Conservation (phyloP, 2,329 filamentous ascomycete species). For the Hypoxylon sp. region DNA sequence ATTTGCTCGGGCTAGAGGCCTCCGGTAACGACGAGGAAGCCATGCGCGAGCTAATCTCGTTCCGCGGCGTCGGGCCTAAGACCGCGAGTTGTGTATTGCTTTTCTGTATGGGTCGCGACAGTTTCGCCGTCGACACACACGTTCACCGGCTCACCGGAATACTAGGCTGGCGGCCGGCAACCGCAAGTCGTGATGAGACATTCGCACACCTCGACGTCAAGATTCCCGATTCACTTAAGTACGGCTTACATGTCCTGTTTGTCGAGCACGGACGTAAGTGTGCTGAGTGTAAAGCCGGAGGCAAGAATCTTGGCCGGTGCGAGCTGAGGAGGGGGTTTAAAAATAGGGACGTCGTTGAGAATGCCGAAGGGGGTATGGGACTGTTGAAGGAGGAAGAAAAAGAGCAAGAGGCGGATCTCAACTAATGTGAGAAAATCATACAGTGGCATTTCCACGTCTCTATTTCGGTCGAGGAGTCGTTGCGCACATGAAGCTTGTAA, state of each 20-base stretch:
- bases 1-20: slow-evolving; percentile 62
- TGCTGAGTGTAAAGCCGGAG: slow-evolving; percentile 62
- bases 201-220: slow-evolving; percentile 66
- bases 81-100: slow-evolving; percentile 68
- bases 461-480: no score
- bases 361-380: slow-evolving; percentile 28
- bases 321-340: slow-evolving; percentile 60
- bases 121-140: slow-evolving; percentile 69
- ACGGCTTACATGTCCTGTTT: slow-evolving; percentile 65
- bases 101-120: slow-evolving; percentile 64
- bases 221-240: slow-evolving; percentile 66
- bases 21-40: slow-evolving; percentile 60
- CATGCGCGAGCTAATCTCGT: slow-evolving; percentile 66
- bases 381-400: slow-evolving; percentile 27
- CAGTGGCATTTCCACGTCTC: background rate
- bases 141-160: slow-evolving; percentile 65
- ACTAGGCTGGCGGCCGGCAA: slow-evolving; percentile 64
- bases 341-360: slow-evolving; percentile 45
- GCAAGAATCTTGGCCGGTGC: slow-evolving; percentile 58
- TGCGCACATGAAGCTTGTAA: no score
- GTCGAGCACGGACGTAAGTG: slow-evolving; percentile 65
- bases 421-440: background rate
- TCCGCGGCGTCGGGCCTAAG: slow-evolving; percentile 68
- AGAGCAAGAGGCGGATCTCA: background rate
- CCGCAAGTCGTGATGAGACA: slow-evolving; percentile 61